Percentiles rank a stretch among this genome's conserved stretches.
Conservation (phyloP, 768 basidiomycete species). For the Mycena metata region DNA sequence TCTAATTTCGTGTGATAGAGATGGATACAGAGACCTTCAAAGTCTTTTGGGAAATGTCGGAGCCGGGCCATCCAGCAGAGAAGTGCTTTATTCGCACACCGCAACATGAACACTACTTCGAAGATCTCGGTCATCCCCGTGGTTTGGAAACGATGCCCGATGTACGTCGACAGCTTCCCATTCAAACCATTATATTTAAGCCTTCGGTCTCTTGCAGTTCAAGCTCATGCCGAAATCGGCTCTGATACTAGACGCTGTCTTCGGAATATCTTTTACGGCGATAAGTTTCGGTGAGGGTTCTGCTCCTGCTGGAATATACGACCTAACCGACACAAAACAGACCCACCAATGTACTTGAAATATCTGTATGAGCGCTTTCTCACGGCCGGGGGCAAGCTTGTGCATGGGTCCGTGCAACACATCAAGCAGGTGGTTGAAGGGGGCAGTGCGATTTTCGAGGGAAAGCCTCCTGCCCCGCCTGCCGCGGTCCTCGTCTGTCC, state of each 20-base stretch:
- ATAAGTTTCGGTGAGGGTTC: constrained; percentile 28
- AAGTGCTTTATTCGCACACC: constrained; percentile 62
- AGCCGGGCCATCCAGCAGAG: constrained; percentile 53
- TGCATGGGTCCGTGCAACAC: constrained; percentile 68
- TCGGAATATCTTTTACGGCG: constrained; percentile 20
- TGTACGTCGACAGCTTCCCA: constrained; percentile 38
- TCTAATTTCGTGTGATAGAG: constrained; percentile 45
- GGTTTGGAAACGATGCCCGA: constrained; percentile 54
- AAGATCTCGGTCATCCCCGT: constrained; percentile 42
- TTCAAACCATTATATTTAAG: background rate
- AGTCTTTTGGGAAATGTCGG: constrained; percentile 66
- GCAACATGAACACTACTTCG: constrained; percentile 60
- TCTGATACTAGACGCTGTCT: constrained; percentile 29
- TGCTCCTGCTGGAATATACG: background rate
- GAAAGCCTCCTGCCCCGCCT: constrained; percentile 19
- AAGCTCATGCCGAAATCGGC: constrained; percentile 19
- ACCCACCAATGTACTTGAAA: constrained; percentile 69
- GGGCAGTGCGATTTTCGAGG: constrained; percentile 45
- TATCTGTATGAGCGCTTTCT: constrained; percentile 75
- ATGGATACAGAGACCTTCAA: constrained; percentile 69
- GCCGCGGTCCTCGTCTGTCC: constrained; percentile 38
- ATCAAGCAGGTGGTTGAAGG: constrained; percentile 68
- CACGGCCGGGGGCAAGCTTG: constrained; percentile 63
- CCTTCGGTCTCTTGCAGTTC: constrained; percentile 15
- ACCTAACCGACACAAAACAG: constrained; percentile 36